Evolutionary conservation across 2,329 filamentous ascomycete genomes (phyloP), one percentile per base, ranked within the genome.

Genomic region (Dactylonectria estremocensis): DNA sequence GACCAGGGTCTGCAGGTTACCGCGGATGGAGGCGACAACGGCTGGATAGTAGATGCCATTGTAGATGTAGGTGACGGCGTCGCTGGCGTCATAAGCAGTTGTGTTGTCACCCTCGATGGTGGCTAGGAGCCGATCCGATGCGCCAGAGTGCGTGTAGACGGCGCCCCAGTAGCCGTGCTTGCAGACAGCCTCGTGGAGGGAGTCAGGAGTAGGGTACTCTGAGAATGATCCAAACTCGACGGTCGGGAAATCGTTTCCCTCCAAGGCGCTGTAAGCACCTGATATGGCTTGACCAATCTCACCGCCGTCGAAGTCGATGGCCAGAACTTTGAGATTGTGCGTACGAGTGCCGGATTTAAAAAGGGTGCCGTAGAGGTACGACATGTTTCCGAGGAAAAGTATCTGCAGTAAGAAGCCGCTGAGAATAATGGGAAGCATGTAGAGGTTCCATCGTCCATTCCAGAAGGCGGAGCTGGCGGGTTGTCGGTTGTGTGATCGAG

Each of bases 81-180:
- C 72, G 50, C 68, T 71, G 10, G 76, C 49, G 63, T 82, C 72
- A 71, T 82, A 82, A 3, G 33, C 22, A 2, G 66, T 66, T 13
- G 37, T 16, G 11, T 14, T 16, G 2, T 59, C 55, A 1, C 69
- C 69, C 43, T 74, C 75, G 10, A 82, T 31, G 18, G 76, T 77
- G 11, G 60, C 59, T n/a, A 72, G 64, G n/a, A 81, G 69, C 40
- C 76, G 73, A 16, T 59, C 48, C 1, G 80, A 79, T 1, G 80
- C 77, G 2, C 76, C 77, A 6, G 67, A 35, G 14, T 72, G 65
- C 24, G 73, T 71, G 40, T 80, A 79, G 16, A 82, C 61, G 5
- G 78, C 80, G 7, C 68, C 81, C 81, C 81, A 83, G 62, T 80
- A 80, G 24, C 73, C 67, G 1, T 68, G 68, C 11, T 75, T 71